Conservation (phyloP, 768 basidiomycete species). For the Termitomyces heimii region DNA sequence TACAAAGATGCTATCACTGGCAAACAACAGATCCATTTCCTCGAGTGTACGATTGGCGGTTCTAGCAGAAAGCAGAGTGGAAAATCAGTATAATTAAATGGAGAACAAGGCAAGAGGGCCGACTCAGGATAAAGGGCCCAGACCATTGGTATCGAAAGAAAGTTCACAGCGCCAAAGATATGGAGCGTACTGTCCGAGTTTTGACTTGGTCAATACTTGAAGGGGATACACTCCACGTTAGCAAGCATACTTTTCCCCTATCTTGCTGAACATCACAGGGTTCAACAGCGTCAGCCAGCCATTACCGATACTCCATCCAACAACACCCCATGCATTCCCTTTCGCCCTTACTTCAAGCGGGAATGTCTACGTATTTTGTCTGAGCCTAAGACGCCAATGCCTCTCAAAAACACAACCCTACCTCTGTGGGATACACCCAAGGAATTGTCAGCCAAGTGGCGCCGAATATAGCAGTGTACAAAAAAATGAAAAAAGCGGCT, state of each 20-base stretch:
- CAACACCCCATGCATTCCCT: conserved; percentile 40
- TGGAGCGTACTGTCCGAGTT: conserved; percentile 30
- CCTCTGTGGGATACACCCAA: conserved; percentile 27
- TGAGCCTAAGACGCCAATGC: background rate
- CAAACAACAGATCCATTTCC: conserved; percentile 39
- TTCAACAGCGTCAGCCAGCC: conserved; percentile 39
- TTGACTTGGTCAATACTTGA: background rate
- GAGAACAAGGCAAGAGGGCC: background rate
- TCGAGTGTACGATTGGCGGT: conserved; percentile 37
- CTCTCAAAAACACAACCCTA: background rate
- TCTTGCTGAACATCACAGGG: conserved; percentile 36
- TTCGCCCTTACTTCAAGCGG: conserved; percentile 37
- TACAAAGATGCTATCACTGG: conserved; percentile 37
- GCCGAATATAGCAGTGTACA: conserved; percentile 37
- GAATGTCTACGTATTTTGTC: conserved; percentile 25
- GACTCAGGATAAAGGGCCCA: conserved; percentile 42
- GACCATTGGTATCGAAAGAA: conserved; percentile 35
- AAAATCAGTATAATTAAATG: background rate
- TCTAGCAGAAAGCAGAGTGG: background rate
- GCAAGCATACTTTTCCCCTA: conserved; percentile 26
- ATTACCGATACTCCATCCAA: conserved; percentile 38
- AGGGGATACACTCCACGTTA: background rate
- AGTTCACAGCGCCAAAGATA: conserved; percentile 37
- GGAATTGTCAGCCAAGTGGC: conserved; percentile 44
- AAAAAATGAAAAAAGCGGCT: conserved; percentile 37